Evolutionary conservation across 768 basidiomycete species (phyloP), one percentile per base, ranked within the genome.

Genomic region (Pleurotus sapidus): DNA sequence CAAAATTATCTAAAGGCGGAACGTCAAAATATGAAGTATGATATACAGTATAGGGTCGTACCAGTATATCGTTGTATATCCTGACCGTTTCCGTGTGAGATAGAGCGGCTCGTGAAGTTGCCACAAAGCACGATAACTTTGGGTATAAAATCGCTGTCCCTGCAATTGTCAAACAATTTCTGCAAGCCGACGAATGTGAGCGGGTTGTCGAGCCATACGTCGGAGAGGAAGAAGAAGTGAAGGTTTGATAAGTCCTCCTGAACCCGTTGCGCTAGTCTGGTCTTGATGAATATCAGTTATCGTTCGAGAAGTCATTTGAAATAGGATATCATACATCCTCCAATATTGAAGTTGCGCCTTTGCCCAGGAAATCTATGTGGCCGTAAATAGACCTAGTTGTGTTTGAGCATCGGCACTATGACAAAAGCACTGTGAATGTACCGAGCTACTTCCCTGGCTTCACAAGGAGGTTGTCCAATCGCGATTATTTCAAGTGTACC

Each of bases 401-500:
- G 46, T 37, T 23, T 46, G 43, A 48, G 58, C 43, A 34, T 37
- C 11, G 18, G 25, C 38, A 15, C 7, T 34, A 34, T 11, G 11
- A 34, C 30, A 34, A 34, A 9, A 8, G 30, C 30, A 11, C 30
- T 11, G 30, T 4, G 30, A 34, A 63, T 81, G 60, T 66, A 93
- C 92, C 93, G 80, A 14, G 96, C 87, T 2, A 83, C 86, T 59
- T 88, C 87, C 42, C 97, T 79, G 62, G 88, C 82, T 72, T 99
- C 97, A 65, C 95, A 96, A 9, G 97, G 97, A 1, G 97, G 97
- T 71, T 98, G 96, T 1, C 97, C 97, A 59, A 99, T 91, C 17
- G 95, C 97, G 60, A 94, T 84, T 5, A 98, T 93, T 61, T 89
- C 82, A 49, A 99, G 77, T 1, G 82, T 90, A 49, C 88, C 91